Base-by-base conservation (phyloP, 164 flowering plant species). In the Chimonanthus salicifolius region DNA sequence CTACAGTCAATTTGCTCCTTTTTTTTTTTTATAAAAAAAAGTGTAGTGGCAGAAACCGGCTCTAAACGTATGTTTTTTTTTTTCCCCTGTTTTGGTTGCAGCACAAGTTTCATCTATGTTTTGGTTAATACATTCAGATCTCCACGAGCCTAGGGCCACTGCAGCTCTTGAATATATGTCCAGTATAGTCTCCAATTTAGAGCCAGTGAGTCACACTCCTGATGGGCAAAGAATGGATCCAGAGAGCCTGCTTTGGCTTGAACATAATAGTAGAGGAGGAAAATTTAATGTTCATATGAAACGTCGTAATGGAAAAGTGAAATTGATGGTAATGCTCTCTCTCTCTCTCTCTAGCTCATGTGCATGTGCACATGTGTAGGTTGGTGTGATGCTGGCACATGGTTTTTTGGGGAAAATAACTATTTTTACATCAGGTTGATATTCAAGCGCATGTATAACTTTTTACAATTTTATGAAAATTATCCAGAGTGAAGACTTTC, bases 241-340 rank as follows among this genome's bases (percentile, higher is more conserved):
- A 63, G 84, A 79, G 71, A 78, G 77, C 68, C 63, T 80, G 15
- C 76, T 85, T 69, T 69, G 78, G 69, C 73, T 70, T 73, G 90
- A 88, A 69, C 86, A 84, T 51, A 84, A 81, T 75, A 81, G 71
- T 47, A 76, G 73, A 67, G 83, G 81, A 79, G 99, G 94, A 64
- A 90, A 83, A 76, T 75, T 92, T 60, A 71, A 75, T 77, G 90
- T 85, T 50, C 88, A 91, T 63, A 75, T 85, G 43, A 95, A 95
- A 82, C 89, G 95, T 47, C 82, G 95, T 73, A 95, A 93, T 87
- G 99, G 99, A 72, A 90, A 98, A 71, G 98, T 95, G 74, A 84
- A 87, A 81, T 74, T 88, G 63, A 84, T 77, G 85, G 98, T 92
- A 75, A 69, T 33, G 69, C 77, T 74, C 75, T 76, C 69, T 68